These are phyloP conservation scores for Coemansia aciculifera DNA, from an alignment of 192 early-diverging fungal species.

Conservation along the genomic window DNA sequence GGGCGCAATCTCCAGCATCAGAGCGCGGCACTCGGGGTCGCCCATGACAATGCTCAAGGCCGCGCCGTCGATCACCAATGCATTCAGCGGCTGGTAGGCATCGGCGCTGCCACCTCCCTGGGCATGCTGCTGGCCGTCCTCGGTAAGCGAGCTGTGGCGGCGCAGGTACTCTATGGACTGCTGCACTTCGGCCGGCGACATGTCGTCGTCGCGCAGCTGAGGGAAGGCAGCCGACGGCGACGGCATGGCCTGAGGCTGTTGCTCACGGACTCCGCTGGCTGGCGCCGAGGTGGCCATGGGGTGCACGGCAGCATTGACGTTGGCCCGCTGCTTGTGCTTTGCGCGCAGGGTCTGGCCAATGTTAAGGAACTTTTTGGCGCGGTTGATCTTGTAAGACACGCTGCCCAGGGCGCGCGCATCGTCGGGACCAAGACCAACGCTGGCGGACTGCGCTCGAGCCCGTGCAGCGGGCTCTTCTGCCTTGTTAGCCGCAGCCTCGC, in stretches of 20 bases:
- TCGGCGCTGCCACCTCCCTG: conserved; percentile 8
- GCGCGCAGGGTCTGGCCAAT: conserved; percentile 60
- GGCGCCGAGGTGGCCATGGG: neutral
- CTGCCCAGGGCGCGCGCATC: conserved; percentile 51
- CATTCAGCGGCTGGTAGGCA: conserved; percentile 58
- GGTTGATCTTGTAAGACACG: conserved; percentile 53
- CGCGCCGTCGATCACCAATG: conserved; percentile 88
- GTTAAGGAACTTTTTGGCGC: conserved; percentile 64
- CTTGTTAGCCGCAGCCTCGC: conserved; percentile 7
- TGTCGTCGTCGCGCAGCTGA: conserved; percentile 21
- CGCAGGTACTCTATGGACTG: conserved; percentile 49
- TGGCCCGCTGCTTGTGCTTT: conserved; percentile 64
- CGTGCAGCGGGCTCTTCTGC: neutral
- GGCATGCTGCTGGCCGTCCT: conserved; percentile 44
- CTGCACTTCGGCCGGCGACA: conserved; percentile 39
- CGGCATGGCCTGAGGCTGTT: neutral
- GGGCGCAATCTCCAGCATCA: conserved; percentile 72
- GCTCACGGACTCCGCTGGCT: neutral
- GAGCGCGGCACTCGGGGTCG: conserved; percentile 56
- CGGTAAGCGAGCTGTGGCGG: conserved; percentile 42
- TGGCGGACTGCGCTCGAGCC: conserved; percentile 3
- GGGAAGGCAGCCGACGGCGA: conserved; percentile 16
- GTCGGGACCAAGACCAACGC: conserved; percentile 25
- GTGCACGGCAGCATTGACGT: conserved; percentile 36
- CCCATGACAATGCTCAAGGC: conserved; percentile 74